Base-by-base conservation (phyloP, 768 basidiomycete genomes). In the Psilocybe azurescens region DNA sequence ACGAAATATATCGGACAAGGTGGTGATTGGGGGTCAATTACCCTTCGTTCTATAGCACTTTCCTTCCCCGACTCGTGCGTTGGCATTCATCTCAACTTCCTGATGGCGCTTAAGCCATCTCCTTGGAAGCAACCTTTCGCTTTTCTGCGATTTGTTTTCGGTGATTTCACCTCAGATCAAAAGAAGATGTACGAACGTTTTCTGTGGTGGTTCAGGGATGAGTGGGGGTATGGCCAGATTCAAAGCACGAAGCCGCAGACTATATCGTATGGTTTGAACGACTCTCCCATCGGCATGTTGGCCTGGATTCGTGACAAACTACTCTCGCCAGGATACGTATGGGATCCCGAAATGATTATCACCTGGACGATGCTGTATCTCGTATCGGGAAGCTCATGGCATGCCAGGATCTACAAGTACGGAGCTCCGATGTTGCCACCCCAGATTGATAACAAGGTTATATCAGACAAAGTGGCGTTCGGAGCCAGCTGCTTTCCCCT, bases 211-310 rank as follows among this genome's bases (percentile, higher is more conserved):
- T 56, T 69, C 48, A 66, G 57, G 9, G 64, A 70, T 14, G 77
- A 77, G 44, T 60, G 32, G 3, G 81, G 79, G 6, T 83, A 82
- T 62, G 71, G 65, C 30, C 36, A 36, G 1, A 72, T 76, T 29
- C 82, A 82, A 61, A 68, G 71, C 1, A 80, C 80, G 0, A 79
- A 78, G 59, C 81, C 81, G 0, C 81, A 82, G 61, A 81, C 81
- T 1, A 65, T 82, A 16, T 81, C 80, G 0, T 84, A 83, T 63
- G 68, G 72, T 1, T 72, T 86, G 1, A 65, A 79, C 0, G 86
- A 86, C 65, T 84, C 83, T 3, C 86, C 86, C 8, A 76, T 80
- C 2, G 86, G 83, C 1, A 65, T 82, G 61, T 73, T 82, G 14
- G 76, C 79, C 13, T 83, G 81, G 81, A 79, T 83, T 38, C 75